These are phyloP conservation scores for Xylaria sp. DNA, from an alignment of 2,329 filamentous ascomycete genomes.

Conservation along the genomic window DNA sequence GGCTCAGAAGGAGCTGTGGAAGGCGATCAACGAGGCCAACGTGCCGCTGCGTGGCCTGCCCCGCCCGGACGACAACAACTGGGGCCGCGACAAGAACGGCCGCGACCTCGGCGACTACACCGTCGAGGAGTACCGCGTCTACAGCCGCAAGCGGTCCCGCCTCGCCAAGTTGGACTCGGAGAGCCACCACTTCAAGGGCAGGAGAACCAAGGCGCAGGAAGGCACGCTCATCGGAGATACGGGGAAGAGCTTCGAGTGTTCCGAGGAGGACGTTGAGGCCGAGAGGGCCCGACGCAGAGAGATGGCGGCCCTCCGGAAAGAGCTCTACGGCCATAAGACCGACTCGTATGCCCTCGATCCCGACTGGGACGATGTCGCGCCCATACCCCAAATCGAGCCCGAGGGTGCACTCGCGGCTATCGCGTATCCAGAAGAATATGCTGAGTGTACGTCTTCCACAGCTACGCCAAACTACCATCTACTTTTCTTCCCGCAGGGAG, in stretches of 20 bases:
- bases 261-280: conserved; percentile 46
- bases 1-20: conserved; percentile 61
- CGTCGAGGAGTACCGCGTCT: conserved; percentile 48
- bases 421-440: conserved; percentile 86
- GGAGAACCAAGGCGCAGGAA: conserved; percentile 37
- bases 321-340: conserved; percentile 55
- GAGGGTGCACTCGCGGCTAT: conserved; percentile 87
- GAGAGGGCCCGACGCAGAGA: conserved; percentile 52
- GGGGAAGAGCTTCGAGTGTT: conserved; percentile 21
- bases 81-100: conserved; percentile 56
- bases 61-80: conserved; percentile 38
- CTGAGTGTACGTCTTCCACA: conserved; percentile 60
- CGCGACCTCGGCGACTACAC: conserved; percentile 53
- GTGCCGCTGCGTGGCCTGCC: conserved; percentile 51
- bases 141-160: conserved; percentile 45
- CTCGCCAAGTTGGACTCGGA: conserved; percentile 48
- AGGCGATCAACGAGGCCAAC: conserved; percentile 54
- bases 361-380: conserved; percentile 80
- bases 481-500: not conserved
- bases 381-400: conserved; percentile 83
- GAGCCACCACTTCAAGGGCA: conserved; percentile 48
- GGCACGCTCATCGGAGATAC: conserved; percentile 21
- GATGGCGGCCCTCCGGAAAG: conserved; percentile 54
- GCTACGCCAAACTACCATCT: not conserved
- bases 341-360: conserved; percentile 67